Evolutionary conservation across 805 yeast genomes (phyloP).

Genomic region (Monosporozyma servazzii): DNA sequence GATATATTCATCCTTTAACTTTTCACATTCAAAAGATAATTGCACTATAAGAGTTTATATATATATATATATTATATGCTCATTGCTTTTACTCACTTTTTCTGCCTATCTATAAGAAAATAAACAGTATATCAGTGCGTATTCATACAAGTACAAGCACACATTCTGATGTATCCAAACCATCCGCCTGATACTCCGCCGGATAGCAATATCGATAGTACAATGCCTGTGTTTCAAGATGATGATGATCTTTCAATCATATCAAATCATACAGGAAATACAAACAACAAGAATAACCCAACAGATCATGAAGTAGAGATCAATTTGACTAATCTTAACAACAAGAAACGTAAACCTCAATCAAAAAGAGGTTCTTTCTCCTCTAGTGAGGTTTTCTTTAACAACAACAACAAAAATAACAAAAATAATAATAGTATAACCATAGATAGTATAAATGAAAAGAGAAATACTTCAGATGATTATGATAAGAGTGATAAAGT

Average conservation of each 20-base stretch:
- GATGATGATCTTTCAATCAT: not conserved
- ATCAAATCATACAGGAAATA: conserved; percentile 1
- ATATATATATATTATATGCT: too few species aligned
- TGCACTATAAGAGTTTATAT: too few species aligned
- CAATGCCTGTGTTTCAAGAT: conserved; percentile 1
- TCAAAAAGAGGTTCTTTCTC: not conserved
- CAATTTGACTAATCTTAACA: not conserved
- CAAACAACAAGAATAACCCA: not conserved
- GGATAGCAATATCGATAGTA: not conserved
- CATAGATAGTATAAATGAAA: not conserved
- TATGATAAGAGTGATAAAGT: conserved; percentile 13
- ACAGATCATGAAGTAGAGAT: not conserved
- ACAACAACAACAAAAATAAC: not conserved
- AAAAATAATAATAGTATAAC: not conserved
- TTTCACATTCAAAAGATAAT: too few species aligned
- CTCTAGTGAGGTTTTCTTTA: not conserved
- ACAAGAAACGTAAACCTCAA: not conserved
- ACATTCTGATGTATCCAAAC: not conserved
- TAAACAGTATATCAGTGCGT: not conserved
- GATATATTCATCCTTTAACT: too few species aligned
- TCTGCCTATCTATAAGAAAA: not conserved
- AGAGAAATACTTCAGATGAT: not conserved
- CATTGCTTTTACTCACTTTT: too few species aligned
- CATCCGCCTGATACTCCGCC: conserved; percentile 2
- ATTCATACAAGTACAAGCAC: not conserved